Base-by-base conservation (phyloP, 2,329 filamentous ascomycete genomes). In the Madurella mycetomatis region DNA sequence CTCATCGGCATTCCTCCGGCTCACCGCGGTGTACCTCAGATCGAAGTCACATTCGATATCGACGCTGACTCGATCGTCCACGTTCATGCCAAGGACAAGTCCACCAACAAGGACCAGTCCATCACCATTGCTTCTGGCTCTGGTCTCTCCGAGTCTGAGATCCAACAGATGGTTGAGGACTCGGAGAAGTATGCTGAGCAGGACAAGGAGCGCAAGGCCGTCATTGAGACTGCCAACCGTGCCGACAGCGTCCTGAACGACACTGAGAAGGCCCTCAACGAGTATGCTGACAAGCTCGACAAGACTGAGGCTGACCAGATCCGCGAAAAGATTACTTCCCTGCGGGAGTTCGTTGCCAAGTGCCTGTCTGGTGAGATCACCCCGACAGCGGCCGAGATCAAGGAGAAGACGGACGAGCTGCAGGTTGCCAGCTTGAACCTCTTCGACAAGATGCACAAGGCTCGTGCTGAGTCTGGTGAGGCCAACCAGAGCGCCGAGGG, bases 401-500 rank as follows among this genome's bases (percentile, higher is more conserved):
- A 97, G 88, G 85, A 90, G 79, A 96, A 96, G 90, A 95, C 90
- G 67, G 94, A 97, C 64, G 92, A 96, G 76, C 88, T 99, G 70
- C 94, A 97, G 80, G 89, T 88, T 73, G 90, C 92, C 65, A 92
- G 88, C 76, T 81, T 99, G 77, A 95, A 89, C 78, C 86, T 97
- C 69, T 97, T 99, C 75, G 94, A 97, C 81, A 96, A 97, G 88
- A 96, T 99, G 90, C 92, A 99, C 88, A 95, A 95, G 83, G 90
- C 92, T 65, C 87, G 90, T 66, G 73, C 76, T 65, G 88, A 92
- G 78, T 79, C 79, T 65, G 73, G 78, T 68, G 74, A 79, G 70
- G 45, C 42, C 74, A 82, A 16, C 49, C 49, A 57, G 51, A 55
- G 45, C 55, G 41, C 57, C 32, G 57, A 59, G 55, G 55, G 55